Base-by-base conservation (phyloP, 805 yeast species). In the Lipomyces yamanashiensis region DNA sequence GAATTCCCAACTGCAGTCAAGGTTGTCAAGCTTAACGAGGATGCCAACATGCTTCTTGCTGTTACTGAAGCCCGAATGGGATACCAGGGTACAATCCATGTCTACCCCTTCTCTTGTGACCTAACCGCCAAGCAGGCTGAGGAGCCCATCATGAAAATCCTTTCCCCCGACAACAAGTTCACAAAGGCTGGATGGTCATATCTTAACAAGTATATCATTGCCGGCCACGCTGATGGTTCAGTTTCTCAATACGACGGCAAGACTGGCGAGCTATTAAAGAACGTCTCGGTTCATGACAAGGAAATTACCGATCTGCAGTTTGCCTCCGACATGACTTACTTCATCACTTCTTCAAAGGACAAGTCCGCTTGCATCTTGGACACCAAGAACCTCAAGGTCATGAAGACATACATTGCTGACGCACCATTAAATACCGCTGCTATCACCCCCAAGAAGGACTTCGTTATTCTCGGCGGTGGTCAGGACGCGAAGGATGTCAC, bases 401-500 rank as follows among this genome's bases (percentile, higher is more conserved):
- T 89, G 76, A 92, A 92, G 78, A 85, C 84, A 21, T 95, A 82
- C 77, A 84, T 82, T 71, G 87, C 97, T 6, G 98, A 92, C 75
- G 92, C 96, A 58, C 98, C 98, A 63, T 83, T 95, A 83, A 95
- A 95, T 81, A 85, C 96, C 43, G 98, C 98, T 19, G 88, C 96
- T 69, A 88, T 95, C 71, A 92, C 99, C 15, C 96, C 98, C 33
- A 81, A 87, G 62, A 95, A 95, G 80, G 93, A 95, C 74, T 93
- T 87, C 75, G 89, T 95, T 67, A 87, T 95, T 55, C 82, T 95
- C 67, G 99, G 98, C 59, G 99, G 99, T 80, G 99, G 99, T 86
- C 98, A 95, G 82, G 98, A 92, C 73, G 98, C 99, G 47, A 87
- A 92, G 78, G 96, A 92, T 77, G 99, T 95, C 74, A 95, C 99